A percentile compares a stretch with the other conserved stretches of the same genome.
Evolutionary conservation across 257 asterid species (phyloP).

Genomic region (Nicotiana sylvestris): DNA sequence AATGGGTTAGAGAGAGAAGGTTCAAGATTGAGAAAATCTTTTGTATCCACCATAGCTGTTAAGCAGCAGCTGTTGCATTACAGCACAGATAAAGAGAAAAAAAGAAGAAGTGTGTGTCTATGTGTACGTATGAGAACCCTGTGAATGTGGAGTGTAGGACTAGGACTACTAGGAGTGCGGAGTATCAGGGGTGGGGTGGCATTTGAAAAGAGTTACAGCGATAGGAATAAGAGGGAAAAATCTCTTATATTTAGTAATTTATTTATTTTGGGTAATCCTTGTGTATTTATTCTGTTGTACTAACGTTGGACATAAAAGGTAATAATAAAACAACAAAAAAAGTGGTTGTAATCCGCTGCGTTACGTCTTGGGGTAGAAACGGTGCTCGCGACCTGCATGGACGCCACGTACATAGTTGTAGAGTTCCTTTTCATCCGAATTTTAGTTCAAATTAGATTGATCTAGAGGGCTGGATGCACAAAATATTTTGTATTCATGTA

Average conservation of each 20-base stretch:
- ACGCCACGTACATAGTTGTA: neutral
- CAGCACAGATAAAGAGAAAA: neutral
- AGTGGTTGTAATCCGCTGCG: neutral
- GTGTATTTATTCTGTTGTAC: neutral
- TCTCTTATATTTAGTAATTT: slow-evolving; percentile 15
- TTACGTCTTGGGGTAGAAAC: neutral
- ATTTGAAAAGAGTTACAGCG: slow-evolving; percentile 31
- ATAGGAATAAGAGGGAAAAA: slow-evolving; percentile 40
- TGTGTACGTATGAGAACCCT: neutral
- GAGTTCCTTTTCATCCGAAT: neutral
- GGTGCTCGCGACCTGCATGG: neutral
- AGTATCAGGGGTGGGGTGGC: slow-evolving; percentile 12
- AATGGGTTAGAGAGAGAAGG: slow-evolving; percentile 3
- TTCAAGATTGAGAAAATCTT: slow-evolving; percentile 6
- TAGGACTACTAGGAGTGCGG: neutral
- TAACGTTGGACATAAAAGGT: neutral
- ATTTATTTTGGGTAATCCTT: slow-evolving; percentile 12
- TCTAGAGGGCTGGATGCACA: too few relatives aligned
- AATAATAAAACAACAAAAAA: neutral
- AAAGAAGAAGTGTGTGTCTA: neutral
- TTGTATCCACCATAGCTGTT: slow-evolving; percentile 6
- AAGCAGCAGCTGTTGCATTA: slow-evolving; percentile 21
- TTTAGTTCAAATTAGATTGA: neutral
- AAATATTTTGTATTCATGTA: too few relatives aligned
- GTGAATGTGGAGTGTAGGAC: neutral